These are phyloP conservation scores for Fraxinus paxiana DNA, from an alignment of 305 asterid species.

Conservation along the genomic window DNA sequence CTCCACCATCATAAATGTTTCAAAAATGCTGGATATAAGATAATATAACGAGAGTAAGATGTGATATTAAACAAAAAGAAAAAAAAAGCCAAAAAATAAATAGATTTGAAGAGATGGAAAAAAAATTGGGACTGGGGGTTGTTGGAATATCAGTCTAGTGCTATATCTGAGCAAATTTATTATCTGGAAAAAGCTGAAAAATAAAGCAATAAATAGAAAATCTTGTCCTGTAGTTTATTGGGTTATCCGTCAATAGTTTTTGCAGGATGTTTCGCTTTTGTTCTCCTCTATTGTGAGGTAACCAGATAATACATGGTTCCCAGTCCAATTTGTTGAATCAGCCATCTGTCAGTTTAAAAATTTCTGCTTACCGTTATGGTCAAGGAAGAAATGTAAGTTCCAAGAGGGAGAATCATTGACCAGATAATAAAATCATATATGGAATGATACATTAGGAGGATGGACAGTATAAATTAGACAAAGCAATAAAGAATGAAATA, in stretches of 20 bases:
- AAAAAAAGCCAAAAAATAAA: background rate
- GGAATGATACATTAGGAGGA: background rate
- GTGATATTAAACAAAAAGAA: background rate
- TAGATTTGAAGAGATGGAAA: background rate
- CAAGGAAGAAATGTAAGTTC: constrained; percentile 1
- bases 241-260: background rate
- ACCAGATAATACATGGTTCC: background rate
- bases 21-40: background rate
- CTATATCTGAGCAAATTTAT: background rate
- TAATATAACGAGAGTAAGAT: background rate
- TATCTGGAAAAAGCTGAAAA: background rate
- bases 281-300: background rate
- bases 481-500: background rate
- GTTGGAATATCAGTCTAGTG: background rate
- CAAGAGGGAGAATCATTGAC: background rate
- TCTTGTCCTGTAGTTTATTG: background rate
- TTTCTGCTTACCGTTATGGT: background rate
- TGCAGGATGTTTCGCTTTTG: background rate
- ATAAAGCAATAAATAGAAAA: background rate
- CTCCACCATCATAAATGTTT: background rate
- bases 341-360: background rate
- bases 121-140: background rate
- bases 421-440: background rate
- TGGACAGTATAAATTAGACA: background rate
- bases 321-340: background rate